Evolutionary conservation across 306 rosid genomes (phyloP).

Genomic region (Mimosa bimucronata): DNA sequence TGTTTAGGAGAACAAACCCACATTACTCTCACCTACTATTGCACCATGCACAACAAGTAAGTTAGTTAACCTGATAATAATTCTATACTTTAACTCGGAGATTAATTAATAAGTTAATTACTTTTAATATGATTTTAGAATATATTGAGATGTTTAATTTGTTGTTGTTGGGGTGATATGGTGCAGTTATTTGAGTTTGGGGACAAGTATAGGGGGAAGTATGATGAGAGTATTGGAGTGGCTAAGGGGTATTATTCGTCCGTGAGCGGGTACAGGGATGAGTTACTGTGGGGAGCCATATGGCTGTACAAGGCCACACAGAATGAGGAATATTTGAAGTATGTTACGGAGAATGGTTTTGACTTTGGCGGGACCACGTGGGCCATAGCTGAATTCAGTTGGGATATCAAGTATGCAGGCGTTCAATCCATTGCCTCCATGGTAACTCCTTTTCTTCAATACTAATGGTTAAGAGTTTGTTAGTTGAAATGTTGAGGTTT

Average conservation of each 20-base stretch:
- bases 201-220: slow-evolving; percentile 70
- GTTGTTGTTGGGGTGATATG: not conserved
- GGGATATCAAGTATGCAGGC: slow-evolving; percentile 83
- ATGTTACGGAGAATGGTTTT: slow-evolving; percentile 55
- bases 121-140: not conserved
- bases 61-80: slow-evolving; percentile 16
- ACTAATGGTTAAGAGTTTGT: not conserved
- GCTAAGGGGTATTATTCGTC: slow-evolving; percentile 70
- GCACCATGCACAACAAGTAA: slow-evolving; percentile 81
- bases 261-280: slow-evolving; percentile 87
- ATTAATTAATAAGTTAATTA: not conserved
- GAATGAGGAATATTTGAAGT: slow-evolving; percentile 56
- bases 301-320: slow-evolving; percentile 76
- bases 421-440: slow-evolving; percentile 74
- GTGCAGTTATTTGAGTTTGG: slow-evolving; percentile 83
- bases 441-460: slow-evolving; percentile 40
- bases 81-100: not conserved
- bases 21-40: slow-evolving; percentile 75
- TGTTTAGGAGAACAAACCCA: slow-evolving; percentile 74
- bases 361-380: slow-evolving; percentile 81
- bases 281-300: slow-evolving; percentile 83
- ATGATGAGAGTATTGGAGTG: slow-evolving; percentile 72
- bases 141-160: not conserved
- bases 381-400: slow-evolving; percentile 78
- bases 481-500: too few species aligned